Evolutionary conservation across 345 rosid species (phyloP), one percentile per base, ranked within the genome.

Genomic region (Heritiera fomes): DNA sequence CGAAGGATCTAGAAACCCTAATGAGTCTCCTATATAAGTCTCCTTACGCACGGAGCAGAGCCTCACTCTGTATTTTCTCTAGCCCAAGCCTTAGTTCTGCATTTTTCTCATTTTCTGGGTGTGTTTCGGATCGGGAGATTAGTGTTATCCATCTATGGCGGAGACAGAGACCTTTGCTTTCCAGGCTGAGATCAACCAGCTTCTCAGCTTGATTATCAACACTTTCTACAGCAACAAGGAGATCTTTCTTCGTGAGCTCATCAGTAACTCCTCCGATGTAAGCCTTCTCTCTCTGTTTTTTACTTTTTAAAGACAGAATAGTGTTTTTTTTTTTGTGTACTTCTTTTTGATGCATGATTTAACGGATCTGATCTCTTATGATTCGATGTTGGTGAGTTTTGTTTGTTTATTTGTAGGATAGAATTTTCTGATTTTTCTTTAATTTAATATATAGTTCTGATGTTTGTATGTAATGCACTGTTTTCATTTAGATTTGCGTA

Each of bases 171-270:
- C 97, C 78, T 93, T 93, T 45, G 95, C 97, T 18, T 93, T 93
- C 79, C 97, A 93, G 77, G 97, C 97, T 0, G 97, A 92, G 93
- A 90, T 90, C 86, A 90, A 92, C 79, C 97, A 89, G 87, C 67
- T 92, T 80, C 84, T 90, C 82, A 90, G 92, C 18, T 83, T 90
- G 77, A 90, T 92, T 88, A 92, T 92, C 86, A 92, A 92, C 67
- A 90, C 94, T 18, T 92, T 92, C 59, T 92, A 92, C 92, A 86
- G 91, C 78, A 92, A 92, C 89, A 92, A 92, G 86, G 97, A 93
- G 93, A 91, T 93, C 86, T 93, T 93, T 80, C 97, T 93, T 34
- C 95, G 97, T 20, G 97, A 91, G 55, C 80, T 93, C 80, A 83
- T 93, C 84, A 93, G 97, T 75, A 93, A 93, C 78, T 79, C 88